Conservation (phyloP, 345 rosid genomes). For the Salix caprea region DNA sequence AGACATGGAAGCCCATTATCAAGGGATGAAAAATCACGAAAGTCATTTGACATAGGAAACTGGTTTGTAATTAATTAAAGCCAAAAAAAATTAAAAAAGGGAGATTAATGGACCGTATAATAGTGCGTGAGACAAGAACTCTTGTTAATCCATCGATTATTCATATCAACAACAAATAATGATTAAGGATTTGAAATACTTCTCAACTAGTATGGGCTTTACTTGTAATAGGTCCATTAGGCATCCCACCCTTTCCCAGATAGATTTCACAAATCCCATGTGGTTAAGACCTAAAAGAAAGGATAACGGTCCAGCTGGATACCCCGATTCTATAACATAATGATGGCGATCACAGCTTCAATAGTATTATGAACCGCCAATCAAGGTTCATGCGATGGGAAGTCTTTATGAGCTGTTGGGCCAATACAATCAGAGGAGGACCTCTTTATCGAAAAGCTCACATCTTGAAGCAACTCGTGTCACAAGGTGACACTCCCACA, state of each 20-base stretch:
- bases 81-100: neutral
- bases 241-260: neutral
- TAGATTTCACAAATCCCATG: conserved; percentile 2
- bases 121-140: neutral
- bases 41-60: neutral
- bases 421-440: neutral
- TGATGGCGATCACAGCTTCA: conserved; percentile 11
- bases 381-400: neutral
- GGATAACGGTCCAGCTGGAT: neutral
- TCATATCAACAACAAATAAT: neutral
- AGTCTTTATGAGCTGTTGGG: neutral
- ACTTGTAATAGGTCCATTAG: neutral
- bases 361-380: neutral
- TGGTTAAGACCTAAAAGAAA: neutral
- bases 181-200: conserved; percentile 5
- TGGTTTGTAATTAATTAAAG: neutral
- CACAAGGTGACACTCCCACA: neutral
- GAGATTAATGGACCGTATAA: neutral
- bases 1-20: neutral
- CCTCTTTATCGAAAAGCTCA: neutral
- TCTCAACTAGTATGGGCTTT: neutral
- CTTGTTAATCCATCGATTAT: neutral
- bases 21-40: neutral
- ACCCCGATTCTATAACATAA: conserved; percentile 2
- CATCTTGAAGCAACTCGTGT: neutral